A percentile compares a stretch with the other conserved stretches of the same genome.
These are phyloP conservation scores for Eimeria praecox DNA, from an alignment of 169 alveolate species.

Conservation along the genomic window DNA sequence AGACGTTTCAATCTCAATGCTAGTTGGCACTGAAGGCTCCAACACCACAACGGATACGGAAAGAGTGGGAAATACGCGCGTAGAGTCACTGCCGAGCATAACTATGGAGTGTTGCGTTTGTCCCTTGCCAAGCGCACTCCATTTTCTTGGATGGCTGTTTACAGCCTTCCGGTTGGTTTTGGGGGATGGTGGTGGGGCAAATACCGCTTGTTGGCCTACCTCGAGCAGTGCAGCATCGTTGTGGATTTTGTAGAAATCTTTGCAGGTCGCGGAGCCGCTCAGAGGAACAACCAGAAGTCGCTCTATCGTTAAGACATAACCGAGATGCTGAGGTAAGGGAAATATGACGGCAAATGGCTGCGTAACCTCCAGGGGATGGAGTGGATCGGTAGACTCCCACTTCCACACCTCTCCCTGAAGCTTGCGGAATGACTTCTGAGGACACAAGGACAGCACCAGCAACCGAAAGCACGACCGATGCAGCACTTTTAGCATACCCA, in stretches of 20 bases:
- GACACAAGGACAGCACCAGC: neutral
- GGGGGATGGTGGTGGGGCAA: neutral
- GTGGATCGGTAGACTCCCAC: slow-evolving; percentile 28
- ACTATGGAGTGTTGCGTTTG: neutral
- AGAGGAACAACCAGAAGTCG: slow-evolving; percentile 67
- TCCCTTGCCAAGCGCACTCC: neutral
- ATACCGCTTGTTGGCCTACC: slow-evolving; percentile 37
- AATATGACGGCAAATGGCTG: slow-evolving; percentile 53
- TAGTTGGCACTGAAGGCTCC: neutral
- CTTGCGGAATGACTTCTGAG: slow-evolving; percentile 52
- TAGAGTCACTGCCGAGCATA: neutral
- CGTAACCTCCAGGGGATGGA: neutral
- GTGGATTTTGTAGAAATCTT: slow-evolving; percentile 75
- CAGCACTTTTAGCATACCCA: neutral
- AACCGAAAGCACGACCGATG: neutral
- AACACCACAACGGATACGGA: neutral
- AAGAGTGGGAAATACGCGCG: neutral
- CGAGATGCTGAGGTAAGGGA: slow-evolving; percentile 79
- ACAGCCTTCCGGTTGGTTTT: neutral
- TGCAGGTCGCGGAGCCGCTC: slow-evolving; percentile 41
- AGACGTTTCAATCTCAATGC: neutral
- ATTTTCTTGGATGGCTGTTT: neutral
- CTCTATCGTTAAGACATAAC: slow-evolving; percentile 64
- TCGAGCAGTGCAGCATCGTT: slow-evolving; percentile 78
- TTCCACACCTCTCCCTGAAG: slow-evolving; percentile 34